These are phyloP conservation scores for Botrytis fabae DNA, from an alignment of 2,329 filamentous ascomycete species.

Conservation along the genomic window DNA sequence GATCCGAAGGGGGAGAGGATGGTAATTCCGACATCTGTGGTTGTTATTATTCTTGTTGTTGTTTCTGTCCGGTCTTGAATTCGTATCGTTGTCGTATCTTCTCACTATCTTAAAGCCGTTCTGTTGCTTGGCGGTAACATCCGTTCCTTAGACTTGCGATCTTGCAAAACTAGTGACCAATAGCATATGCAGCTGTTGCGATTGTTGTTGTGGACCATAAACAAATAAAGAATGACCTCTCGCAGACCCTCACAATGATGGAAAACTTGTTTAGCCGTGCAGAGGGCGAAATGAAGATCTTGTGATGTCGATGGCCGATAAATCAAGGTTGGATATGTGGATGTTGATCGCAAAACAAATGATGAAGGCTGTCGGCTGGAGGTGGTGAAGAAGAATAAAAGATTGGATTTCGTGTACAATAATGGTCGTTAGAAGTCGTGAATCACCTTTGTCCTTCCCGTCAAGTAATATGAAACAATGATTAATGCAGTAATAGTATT, in stretches of 20 bases:
- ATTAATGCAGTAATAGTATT: slow-evolving; percentile 8
- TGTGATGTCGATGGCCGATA: not conserved
- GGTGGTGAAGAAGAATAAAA: not conserved
- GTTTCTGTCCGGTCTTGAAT: slow-evolving; percentile 13
- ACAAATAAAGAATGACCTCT: slow-evolving; percentile 11
- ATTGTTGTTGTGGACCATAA: slow-evolving; percentile 12
- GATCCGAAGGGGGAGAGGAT: slow-evolving; percentile 60
- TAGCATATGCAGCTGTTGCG: slow-evolving; percentile 1
- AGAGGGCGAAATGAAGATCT: not conserved
- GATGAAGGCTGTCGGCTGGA: not conserved
- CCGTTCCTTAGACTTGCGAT: slow-evolving; percentile 16
- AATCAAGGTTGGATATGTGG: not conserved
- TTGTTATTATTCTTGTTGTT: slow-evolving; percentile 26
- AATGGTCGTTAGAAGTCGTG: slow-evolving; percentile 21
- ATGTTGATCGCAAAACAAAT: slow-evolving; percentile 1
- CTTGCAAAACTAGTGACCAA: slow-evolving; percentile 10
- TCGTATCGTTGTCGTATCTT: slow-evolving; percentile 23
- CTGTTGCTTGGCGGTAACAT: slow-evolving; percentile 23
- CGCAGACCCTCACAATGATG: not conserved
- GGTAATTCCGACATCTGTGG: slow-evolving; percentile 51
- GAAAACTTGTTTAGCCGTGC: not conserved
- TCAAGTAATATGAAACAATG: slow-evolving; percentile 17
- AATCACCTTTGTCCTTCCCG: slow-evolving; percentile 18
- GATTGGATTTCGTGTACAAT: slow-evolving; percentile 15
- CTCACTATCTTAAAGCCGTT: slow-evolving; percentile 18